phyloP scores from a whole-genome alignment of 2,329 filamentous ascomycete genomes.

The Penicillium thymicola region DNA sequence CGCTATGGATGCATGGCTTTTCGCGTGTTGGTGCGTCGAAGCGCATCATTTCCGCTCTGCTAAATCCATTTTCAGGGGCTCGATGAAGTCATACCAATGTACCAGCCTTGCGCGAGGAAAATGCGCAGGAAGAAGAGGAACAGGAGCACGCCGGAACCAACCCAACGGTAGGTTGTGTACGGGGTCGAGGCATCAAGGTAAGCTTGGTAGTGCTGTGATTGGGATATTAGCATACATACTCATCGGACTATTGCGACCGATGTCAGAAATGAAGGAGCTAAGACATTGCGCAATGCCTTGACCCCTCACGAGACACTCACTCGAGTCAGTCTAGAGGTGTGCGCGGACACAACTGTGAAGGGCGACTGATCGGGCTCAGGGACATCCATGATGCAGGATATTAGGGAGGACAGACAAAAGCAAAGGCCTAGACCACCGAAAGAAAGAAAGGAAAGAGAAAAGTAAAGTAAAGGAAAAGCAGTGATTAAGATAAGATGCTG shows the following conservation, averaged over 20 bases:
- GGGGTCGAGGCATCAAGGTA: constrained; percentile 93
- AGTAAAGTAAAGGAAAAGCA: constrained; percentile 6
- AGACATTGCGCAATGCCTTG: constrained; percentile 7
- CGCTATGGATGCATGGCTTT: background rate
- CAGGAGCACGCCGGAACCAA: constrained; percentile 72
- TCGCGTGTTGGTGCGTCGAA: background rate
- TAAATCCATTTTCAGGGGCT: background rate
- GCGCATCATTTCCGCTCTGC: background rate
- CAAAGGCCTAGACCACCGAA: constrained; percentile 1
- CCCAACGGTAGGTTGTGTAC: constrained; percentile 84
- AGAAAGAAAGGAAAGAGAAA: constrained; percentile 4
- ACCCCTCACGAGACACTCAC: constrained; percentile 32
- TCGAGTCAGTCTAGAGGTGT: constrained; percentile 57
- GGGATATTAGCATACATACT: constrained; percentile 11
- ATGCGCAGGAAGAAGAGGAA: constrained; percentile 84
- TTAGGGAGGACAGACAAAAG: background rate
- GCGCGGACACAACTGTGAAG: constrained; percentile 83
- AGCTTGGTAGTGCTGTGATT: constrained; percentile 78
- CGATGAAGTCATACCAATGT: constrained; percentile 69
- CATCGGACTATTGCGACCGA: background rate
- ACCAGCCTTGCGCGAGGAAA: constrained; percentile 93
- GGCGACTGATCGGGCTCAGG: constrained; percentile 85
- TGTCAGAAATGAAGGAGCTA: background rate
- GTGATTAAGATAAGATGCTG: constrained; percentile 11
- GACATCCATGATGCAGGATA: constrained; percentile 67